Evolutionary conservation across 2,329 filamentous ascomycete species (phyloP), one percentile per base, ranked within the genome.

Genomic region (Fusarium floridanum): DNA sequence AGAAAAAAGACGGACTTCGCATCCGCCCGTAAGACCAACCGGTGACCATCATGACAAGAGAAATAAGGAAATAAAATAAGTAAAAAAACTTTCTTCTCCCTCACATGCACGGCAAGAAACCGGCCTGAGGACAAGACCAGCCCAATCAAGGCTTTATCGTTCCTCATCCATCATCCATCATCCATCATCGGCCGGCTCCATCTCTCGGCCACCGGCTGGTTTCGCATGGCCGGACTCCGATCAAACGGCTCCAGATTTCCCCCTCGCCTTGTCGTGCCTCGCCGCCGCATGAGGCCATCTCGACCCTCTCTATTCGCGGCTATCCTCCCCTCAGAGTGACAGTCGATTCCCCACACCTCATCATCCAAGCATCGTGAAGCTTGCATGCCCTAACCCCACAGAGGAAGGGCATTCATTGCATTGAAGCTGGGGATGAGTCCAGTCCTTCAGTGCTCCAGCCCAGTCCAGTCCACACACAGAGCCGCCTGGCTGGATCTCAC

Each of bases 301-400:
- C 50, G 57, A 11, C 72, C 56, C 66, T 55, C 48, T 55, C 61
- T 60, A 60, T 53, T 50, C 43, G 59, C 27, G 57, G 53, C 61
- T 43, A 43, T 53, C 57, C 27, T 65, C 43, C 34, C 8, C 36
- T 50, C 22, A 39, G 43, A 69, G 64, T 64, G 74, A 77, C 70
- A 71, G 74, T 67, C 62, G 74, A 77, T 71, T 76, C 66, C 75
- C 75, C 76, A 73, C 73, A 41, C 14, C 59, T 34, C 37, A 53
- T 64, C 32, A 7, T 68, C 65, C 67, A 68, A 68, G 61, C 55
- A 71, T 66, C 60, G 62, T 48, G 65, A 75, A 67, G 48, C 45
- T 60, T 32, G 67, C 66, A 73, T 70, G 59, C 63, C 60, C 60
- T 61, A 53, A 63, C 57, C 60, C 66, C 66, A 66, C 53, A 65